Evolutionary conservation across 495 filamentous ascomycete species (phyloP).

Genomic region (Lasiosphaeria ovina): DNA sequence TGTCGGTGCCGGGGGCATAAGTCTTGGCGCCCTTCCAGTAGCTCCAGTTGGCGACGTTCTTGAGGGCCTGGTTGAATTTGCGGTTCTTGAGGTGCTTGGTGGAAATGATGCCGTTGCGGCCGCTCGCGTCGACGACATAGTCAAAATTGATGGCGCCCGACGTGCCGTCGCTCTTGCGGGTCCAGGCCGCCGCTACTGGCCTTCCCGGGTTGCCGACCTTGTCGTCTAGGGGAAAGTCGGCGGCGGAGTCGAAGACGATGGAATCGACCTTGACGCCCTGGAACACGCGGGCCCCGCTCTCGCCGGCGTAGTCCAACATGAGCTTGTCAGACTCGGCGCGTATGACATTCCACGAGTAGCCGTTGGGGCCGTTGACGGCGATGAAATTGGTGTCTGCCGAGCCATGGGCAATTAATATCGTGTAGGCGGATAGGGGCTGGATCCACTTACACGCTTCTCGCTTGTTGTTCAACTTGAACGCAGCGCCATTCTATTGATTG

Average conservation of each 20-base stretch:
- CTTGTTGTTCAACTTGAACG: constrained; percentile 40
- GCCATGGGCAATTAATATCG: not conserved
- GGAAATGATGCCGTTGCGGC: constrained; percentile 36
- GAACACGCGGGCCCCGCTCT: constrained; percentile 46
- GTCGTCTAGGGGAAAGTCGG: constrained; percentile 1
- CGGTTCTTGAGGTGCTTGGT: constrained; percentile 50
- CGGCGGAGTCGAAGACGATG: constrained; percentile 33
- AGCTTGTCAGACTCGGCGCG: constrained; percentile 53
- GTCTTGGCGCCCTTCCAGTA: constrained; percentile 38
- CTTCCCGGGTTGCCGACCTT: constrained; percentile 33
- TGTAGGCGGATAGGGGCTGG: not conserved
- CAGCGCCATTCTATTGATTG: constrained; percentile 38
- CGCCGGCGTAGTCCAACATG: constrained; percentile 49
- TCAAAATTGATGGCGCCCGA: constrained; percentile 41
- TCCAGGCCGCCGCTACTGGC: constrained; percentile 47
- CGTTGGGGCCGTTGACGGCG: constrained; percentile 40
- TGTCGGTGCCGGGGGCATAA: constrained; percentile 31
- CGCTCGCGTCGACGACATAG: constrained; percentile 48
- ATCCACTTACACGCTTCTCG: constrained; percentile 31
- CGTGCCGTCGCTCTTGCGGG: constrained; percentile 39
- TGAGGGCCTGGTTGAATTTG: constrained; percentile 37
- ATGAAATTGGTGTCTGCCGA: constrained; percentile 48
- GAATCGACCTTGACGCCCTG: constrained; percentile 43
- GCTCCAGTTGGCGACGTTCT: constrained; percentile 47
- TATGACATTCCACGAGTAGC: constrained; percentile 52